A percentile compares a stretch with the other conserved stretches of the same genome.
Conservation (phyloP, 257 asterid genomes). For the Apocynum venetum region DNA sequence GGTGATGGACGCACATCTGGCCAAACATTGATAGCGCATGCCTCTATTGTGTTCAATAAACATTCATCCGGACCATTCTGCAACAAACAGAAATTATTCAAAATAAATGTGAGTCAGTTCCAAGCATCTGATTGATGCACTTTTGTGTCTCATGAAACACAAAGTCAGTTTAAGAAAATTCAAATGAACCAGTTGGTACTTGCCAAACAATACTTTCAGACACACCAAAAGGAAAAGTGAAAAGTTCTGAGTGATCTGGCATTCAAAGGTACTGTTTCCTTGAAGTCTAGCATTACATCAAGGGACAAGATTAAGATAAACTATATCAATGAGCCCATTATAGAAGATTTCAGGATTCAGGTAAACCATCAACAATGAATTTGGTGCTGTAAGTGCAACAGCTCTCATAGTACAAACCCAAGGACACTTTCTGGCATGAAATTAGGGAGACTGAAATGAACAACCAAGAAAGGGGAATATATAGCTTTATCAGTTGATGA, state of each 20-base stretch:
- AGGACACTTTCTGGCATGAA: slow-evolving; percentile 28
- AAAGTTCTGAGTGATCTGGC: slow-evolving; percentile 21
- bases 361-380: slow-evolving; percentile 33
- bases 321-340: slow-evolving; percentile 31
- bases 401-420: slow-evolving; percentile 34
- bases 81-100: slow-evolving; percentile 15
- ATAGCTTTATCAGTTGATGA: slow-evolving; percentile 12
- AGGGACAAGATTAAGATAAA: slow-evolving; percentile 43
- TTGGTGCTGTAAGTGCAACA: slow-evolving; percentile 39
- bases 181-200: neutral
- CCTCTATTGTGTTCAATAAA: slow-evolving; percentile 71
- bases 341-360: slow-evolving; percentile 21
- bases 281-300: slow-evolving; percentile 45
- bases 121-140: neutral
- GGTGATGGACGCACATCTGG: slow-evolving; percentile 56
- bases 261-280: slow-evolving; percentile 18
- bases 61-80: slow-evolving; percentile 85
- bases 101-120: neutral
- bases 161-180: neutral
- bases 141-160: neutral
- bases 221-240: neutral
- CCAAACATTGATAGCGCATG: slow-evolving; percentile 89
- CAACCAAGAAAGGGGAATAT: slow-evolving; percentile 21
- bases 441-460: slow-evolving; percentile 11
- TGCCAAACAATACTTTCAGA: neutral